Base-by-base conservation (phyloP, 2,329 filamentous ascomycete genomes). In the Cadophora gregata region DNA sequence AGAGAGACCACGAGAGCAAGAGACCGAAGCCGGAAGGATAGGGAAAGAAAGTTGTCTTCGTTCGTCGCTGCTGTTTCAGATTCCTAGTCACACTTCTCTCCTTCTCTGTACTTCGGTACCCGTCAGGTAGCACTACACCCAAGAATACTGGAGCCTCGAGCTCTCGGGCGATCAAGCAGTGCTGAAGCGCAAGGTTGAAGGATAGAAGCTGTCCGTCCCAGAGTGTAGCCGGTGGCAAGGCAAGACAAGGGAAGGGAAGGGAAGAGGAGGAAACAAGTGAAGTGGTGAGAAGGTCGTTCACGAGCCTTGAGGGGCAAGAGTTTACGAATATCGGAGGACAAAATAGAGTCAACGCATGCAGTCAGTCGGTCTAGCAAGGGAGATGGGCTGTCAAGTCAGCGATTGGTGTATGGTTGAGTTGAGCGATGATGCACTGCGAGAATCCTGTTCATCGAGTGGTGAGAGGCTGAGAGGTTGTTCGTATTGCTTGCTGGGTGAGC, bases 91-190 rank as follows among this genome's bases (percentile, higher is more conserved):
- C 33, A 50, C 33, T 56, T 31, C 59, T 64, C 42, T 31, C 42
- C 42, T 47, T 47, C 29, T 38, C 31, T 38, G 55, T 58, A 36
- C 33, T 21, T 58, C 55, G 33, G 55, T 38, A 58, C 31, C 55
- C 47, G 38, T 48, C 25, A 25, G 21, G 61, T 33, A 27, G n/a
- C 36, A 47, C 38, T 31, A 45, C 48, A 56, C 59, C 62, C 29
- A 60, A 48, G 36, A 33, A 59, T 59, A 56, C 50, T 36, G 47
- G 69, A 72, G 70, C 72, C 29, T 72, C 70, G 65, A 73, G 72
- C 70, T 69, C 69, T 50, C 12, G 47, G 71, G 58, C 66, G 72
- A 74, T 71, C 70, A 72, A 70, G 70, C 68, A 71, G 68, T 63
- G 63, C 55, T 70, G 65, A 71, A 73, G 73, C 70, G 66, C 42